phyloP scores from a whole-genome alignment of 1,284 basidiomycete genomes.

The Ustilago hordei region DNA sequence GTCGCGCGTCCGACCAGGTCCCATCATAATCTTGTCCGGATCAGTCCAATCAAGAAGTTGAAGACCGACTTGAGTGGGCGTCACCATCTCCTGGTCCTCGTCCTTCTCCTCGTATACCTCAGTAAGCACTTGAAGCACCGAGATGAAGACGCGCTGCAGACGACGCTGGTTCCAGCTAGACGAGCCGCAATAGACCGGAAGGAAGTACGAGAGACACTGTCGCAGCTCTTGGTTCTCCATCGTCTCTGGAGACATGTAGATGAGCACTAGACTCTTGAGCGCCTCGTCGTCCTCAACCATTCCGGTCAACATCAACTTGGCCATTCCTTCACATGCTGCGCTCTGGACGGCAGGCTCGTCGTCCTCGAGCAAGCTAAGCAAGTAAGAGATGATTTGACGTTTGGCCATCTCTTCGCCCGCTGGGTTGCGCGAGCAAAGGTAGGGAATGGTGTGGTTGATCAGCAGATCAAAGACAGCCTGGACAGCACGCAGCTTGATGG shows the following conservation, averaged over 20 bases:
- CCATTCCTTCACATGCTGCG: slow-evolving; percentile 82
- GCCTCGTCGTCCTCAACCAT: slow-evolving; percentile 72
- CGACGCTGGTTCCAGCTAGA: slow-evolving; percentile 81
- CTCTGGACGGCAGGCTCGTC: slow-evolving; percentile 80
- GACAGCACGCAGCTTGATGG: slow-evolving; percentile 83
- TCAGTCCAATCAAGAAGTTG: slow-evolving; percentile 95
- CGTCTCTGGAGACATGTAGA: slow-evolving; percentile 90
- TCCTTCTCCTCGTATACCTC: slow-evolving; percentile 80
- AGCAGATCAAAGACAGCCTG: slow-evolving; percentile 91
- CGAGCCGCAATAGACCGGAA: slow-evolving; percentile 92
- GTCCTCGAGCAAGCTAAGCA: slow-evolving; percentile 73
- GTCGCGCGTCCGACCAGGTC: slow-evolving; percentile 70
- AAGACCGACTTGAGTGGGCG: slow-evolving; percentile 81
- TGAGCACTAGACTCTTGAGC: slow-evolving; percentile 80
- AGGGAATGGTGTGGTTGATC: slow-evolving; percentile 86
- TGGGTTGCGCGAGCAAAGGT: slow-evolving; percentile 73
- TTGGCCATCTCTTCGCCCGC: slow-evolving; percentile 55
- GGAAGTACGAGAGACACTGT: slow-evolving; percentile 95
- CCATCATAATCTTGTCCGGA: slow-evolving; percentile 82
- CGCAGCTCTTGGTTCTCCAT: slow-evolving; percentile 85
- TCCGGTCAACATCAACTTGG: slow-evolving; percentile 89
- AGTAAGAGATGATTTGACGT: slow-evolving; percentile 61
- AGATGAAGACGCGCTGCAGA: slow-evolving; percentile 84
- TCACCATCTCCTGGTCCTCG: slow-evolving; percentile 82
- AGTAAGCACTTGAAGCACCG: slow-evolving; percentile 78